These are phyloP conservation scores for Teratosphaeria viscida DNA, from an alignment of 2,329 filamentous ascomycete genomes.

Conservation along the genomic window DNA sequence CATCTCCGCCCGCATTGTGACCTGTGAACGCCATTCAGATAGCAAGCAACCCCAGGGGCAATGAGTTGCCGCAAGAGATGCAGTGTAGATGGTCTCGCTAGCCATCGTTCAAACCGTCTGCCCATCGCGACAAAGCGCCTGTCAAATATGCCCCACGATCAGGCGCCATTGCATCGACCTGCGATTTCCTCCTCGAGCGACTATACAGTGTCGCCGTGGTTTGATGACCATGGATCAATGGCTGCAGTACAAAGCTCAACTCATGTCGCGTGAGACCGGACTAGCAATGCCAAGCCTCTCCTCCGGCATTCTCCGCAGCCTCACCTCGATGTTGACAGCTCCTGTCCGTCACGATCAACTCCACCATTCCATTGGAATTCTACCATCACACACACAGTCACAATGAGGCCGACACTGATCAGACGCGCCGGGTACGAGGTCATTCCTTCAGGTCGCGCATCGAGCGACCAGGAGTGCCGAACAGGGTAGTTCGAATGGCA, in stretches of 20 bases:
- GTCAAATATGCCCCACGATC: slow-evolving; percentile 15
- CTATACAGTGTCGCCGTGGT: background rate
- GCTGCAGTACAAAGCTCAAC: background rate
- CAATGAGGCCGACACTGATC: slow-evolving; percentile 26
- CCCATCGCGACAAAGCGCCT: slow-evolving; percentile 29
- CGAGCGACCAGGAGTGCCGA: background rate
- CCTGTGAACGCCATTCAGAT: background rate
- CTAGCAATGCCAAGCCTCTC: slow-evolving; percentile 1
- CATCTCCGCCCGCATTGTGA: background rate
- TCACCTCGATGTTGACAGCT: background rate
- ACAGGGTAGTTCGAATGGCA: slow-evolving; percentile 3
- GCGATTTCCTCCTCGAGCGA: background rate
- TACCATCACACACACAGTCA: slow-evolving; percentile 1
- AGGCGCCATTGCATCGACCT: slow-evolving; percentile 24
- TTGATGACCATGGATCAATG: background rate
- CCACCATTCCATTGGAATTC: background rate
- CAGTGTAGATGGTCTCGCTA: slow-evolving; percentile 35
- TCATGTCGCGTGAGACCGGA: background rate
- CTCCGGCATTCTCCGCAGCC: slow-evolving; percentile 1
- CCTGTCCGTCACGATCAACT: background rate
- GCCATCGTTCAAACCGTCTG: slow-evolving; percentile 34
- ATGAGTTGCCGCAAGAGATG: slow-evolving; percentile 27
- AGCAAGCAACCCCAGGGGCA: slow-evolving; percentile 1
- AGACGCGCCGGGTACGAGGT: slow-evolving; percentile 33
- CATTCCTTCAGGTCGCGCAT: background rate